Conservation (phyloP, 2,329 filamentous ascomycete genomes). For the Ascosphaera apis region DNA sequence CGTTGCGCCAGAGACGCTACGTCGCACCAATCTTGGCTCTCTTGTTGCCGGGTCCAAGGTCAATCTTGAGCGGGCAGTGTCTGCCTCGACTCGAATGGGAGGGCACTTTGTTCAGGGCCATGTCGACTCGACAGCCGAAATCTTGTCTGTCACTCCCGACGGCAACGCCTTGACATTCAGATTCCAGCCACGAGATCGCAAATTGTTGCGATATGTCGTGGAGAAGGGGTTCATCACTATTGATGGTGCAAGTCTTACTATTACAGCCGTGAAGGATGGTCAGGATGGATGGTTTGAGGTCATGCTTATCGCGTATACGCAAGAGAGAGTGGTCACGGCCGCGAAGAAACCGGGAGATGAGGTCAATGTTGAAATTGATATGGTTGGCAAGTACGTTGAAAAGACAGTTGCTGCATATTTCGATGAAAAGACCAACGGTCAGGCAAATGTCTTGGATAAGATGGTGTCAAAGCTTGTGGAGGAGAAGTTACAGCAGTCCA, state of each 20-base stretch:
- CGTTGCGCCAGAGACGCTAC: conserved; percentile 83
- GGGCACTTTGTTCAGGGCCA: conserved; percentile 97
- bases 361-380: conserved; percentile 85
- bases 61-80: conserved; percentile 86
- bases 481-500: conserved; percentile 31
- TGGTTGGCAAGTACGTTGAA: conserved; percentile 41
- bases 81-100: conserved; percentile 81
- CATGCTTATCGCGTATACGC: conserved; percentile 93
- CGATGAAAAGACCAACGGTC: conserved; percentile 16
- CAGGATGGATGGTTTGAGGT: conserved; percentile 75
- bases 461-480: conserved; percentile 55
- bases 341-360: conserved; percentile 55
- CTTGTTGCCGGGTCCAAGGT: conserved; percentile 44
- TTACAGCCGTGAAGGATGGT: conserved; percentile 63
- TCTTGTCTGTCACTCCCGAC: conserved; percentile 51
- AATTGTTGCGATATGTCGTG: conserved; percentile 65
- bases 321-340: conserved; percentile 70
- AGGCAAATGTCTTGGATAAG: conserved; percentile 38
- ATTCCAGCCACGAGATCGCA: conserved; percentile 45
- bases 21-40: conserved; percentile 76
- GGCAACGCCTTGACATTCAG: conserved; percentile 80
- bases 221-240: conserved; percentile 92
- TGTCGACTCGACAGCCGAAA: conserved; percentile 69
- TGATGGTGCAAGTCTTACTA: conserved; percentile 81
- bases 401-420: conserved; percentile 76